Evolutionary conservation across 345 rosid genomes (phyloP), one percentile per base, ranked within the genome.

Genomic region (Excoecaria agallocha): DNA sequence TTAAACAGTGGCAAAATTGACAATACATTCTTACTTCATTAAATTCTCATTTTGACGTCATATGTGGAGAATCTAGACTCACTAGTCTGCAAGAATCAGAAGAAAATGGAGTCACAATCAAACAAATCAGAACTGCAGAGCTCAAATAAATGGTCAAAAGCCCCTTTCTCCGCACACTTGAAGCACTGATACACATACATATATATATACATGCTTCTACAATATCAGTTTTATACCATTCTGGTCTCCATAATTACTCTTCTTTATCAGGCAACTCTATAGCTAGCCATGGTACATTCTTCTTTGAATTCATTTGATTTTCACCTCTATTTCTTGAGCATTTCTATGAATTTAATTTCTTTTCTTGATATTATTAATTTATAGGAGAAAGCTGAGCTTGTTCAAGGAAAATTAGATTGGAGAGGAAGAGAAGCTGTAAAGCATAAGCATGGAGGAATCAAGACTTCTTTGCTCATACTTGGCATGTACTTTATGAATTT

Each of bases 381-480:
- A 69, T 55, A 84, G 91, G 87, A 86, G 78, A 81, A 82, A 68
- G 20, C 13, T 30, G 89, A 80, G 75, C 19, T 83, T 38, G 75
- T 84, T 49, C 81, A 80, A 56, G 89, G 87, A 66, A 89, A 86
- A 82, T 85, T 86, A 75, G 86, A 86, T 30, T 87, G 89, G 89
- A 87, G 71, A 63, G 93, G 91, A 75, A 56, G 86, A 78, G 38
- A 76, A 51, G 89, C 93, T 68, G 56, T 79, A 56, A 87, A 75
- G 76, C 17, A 74, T 24, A 79, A 75, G 57, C 86, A 87, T 85
- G 91, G 93, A 83, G 93, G 93, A 75, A 70, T 54, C 17, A 76
- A 76, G 66, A 49, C 80, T 50, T 75, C 89, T 63, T 63, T 82
- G 41, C 77, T 84, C 52, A 43, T 85, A 22, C 76, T 85, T 41